These are phyloP conservation scores for Hymenoscyphus fraxineus DNA, from an alignment of 2,329 filamentous ascomycete species.

Conservation along the genomic window DNA sequence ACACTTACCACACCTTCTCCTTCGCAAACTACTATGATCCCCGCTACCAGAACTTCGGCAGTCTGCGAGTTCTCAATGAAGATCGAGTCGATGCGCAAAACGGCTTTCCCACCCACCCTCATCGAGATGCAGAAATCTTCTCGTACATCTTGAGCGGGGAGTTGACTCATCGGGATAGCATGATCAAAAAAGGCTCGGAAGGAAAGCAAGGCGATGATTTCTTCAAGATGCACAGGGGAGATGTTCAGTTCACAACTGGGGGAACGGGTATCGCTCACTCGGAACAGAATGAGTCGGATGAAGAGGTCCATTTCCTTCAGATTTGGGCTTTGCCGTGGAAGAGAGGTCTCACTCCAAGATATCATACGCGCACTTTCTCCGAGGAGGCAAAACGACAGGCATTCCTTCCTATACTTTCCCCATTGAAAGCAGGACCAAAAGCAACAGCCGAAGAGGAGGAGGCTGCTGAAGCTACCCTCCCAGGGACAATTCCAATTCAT, in stretches of 20 bases:
- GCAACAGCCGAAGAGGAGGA: slow-evolving; percentile 61
- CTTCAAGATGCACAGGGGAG: slow-evolving; percentile 69
- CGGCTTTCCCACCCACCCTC: slow-evolving; percentile 81
- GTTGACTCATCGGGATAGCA: slow-evolving; percentile 82
- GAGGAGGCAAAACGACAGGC: slow-evolving; percentile 69
- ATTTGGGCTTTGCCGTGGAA: slow-evolving; percentile 85
- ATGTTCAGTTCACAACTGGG: slow-evolving; percentile 81
- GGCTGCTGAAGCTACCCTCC: slow-evolving; percentile 56
- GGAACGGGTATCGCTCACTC: slow-evolving; percentile 65
- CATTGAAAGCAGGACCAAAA: slow-evolving; percentile 61
- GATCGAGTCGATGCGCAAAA: slow-evolving; percentile 71
- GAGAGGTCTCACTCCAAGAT: slow-evolving; percentile 66
- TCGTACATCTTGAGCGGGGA: slow-evolving; percentile 81
- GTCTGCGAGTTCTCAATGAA: slow-evolving; percentile 82
- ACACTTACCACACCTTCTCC: slow-evolving; percentile 81
- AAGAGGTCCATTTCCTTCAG: slow-evolving; percentile 78
- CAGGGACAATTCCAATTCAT: slow-evolving; percentile 75
- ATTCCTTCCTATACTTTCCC: slow-evolving; percentile 74
- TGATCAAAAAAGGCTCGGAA: slow-evolving; percentile 68
- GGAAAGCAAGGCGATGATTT: slow-evolving; percentile 55
- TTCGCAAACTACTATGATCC: slow-evolving; percentile 66
- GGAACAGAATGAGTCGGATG: slow-evolving; percentile 72
- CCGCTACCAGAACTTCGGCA: slow-evolving; percentile 64
- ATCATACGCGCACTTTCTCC: slow-evolving; percentile 69
- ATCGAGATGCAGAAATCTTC: slow-evolving; percentile 88